Base-by-base conservation (phyloP, 768 basidiomycete species). In the Podaxis pistillaris region DNA sequence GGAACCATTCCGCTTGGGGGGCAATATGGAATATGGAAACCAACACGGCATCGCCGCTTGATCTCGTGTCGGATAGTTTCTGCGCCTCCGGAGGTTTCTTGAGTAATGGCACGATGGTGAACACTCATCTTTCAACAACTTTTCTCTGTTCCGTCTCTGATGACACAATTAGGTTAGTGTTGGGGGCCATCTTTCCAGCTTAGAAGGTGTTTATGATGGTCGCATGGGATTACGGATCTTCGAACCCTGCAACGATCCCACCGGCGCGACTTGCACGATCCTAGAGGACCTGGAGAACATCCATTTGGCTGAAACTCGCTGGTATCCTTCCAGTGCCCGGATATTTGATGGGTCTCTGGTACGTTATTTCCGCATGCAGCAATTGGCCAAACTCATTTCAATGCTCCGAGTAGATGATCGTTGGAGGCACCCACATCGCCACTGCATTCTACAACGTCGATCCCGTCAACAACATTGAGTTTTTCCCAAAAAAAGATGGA, bases 361-460 rank as follows among this genome's bases (percentile, higher is more conserved):
- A 65, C 54, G 70, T 80, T 7, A 12, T 5, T 50, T 50, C 6
- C 4, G 19, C 22, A 22, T 22, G 17, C 17, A 44, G 13, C 15
- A n/a, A n/a, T 44, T n/a, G 6, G 15, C 19, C 19, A 19, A 17
- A 15, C 17, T 17, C 7, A 15, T 19, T 19, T 19, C 8, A 15
- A 44, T n/a, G 15, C 19, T 2, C 19, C 6, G n/a, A 44, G 7
- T 50, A 71, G 72, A 73, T 74, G 68, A 64, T 73, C 17, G 65
- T 71, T 15, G 72, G 72, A 28, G 72, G 72, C 15, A 69, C 72
- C 11, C 71, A 72, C 38, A 67, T 72, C 22, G 63, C 53, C 22
- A 71, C 62, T 9, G 85, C 86, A 3, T 89, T 86, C 79, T 87
- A 87, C 69, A 87, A 89, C 68, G 84, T 81, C 33, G 79, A 76